Evolutionary conservation across 306 rosid genomes (phyloP).

Genomic region (Fragaria ananassa): DNA sequence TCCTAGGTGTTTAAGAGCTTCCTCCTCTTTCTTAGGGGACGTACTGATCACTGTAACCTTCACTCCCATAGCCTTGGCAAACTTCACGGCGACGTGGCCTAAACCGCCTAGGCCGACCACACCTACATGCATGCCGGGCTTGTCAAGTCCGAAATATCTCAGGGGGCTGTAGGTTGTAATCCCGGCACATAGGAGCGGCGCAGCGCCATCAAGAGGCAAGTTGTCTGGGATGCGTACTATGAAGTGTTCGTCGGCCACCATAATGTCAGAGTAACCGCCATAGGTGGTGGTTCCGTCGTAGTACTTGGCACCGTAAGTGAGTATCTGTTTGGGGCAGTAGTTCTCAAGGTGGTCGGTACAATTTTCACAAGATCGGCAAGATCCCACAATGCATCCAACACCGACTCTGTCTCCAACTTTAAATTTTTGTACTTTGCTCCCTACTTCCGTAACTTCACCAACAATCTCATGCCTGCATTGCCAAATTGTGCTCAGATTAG

Average conservation of each 20-base stretch:
- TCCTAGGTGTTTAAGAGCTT: too few species aligned
- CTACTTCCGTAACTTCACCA: slow-evolving; percentile 17
- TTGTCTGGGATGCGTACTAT: not conserved
- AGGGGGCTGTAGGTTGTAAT: not conserved
- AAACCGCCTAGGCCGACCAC: too few species aligned
- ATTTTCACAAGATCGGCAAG: slow-evolving; percentile 8
- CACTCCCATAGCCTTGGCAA: too few species aligned
- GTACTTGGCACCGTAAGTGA: not conserved
- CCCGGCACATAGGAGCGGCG: not conserved
- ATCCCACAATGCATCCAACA: slow-evolving; percentile 8
- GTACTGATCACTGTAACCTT: too few species aligned
- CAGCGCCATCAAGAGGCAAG: not conserved
- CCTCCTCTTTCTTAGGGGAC: too few species aligned
- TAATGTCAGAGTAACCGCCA: too few species aligned
- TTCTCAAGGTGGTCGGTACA: not conserved
- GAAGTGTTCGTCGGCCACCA: not conserved
- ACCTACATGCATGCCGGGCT: too few species aligned
- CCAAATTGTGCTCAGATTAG: not conserved
- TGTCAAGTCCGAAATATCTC: not conserved
- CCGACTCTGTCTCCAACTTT: slow-evolving; percentile 19
- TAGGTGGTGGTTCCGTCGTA: too few species aligned
- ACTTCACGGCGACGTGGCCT: too few species aligned
- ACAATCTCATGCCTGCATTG: slow-evolving; percentile 17
- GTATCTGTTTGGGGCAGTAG: not conserved
- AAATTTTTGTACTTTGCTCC: slow-evolving; percentile 1